Evolutionary conservation across 331 rosid species (phyloP).

Genomic region (Stylosanthes scabra): DNA sequence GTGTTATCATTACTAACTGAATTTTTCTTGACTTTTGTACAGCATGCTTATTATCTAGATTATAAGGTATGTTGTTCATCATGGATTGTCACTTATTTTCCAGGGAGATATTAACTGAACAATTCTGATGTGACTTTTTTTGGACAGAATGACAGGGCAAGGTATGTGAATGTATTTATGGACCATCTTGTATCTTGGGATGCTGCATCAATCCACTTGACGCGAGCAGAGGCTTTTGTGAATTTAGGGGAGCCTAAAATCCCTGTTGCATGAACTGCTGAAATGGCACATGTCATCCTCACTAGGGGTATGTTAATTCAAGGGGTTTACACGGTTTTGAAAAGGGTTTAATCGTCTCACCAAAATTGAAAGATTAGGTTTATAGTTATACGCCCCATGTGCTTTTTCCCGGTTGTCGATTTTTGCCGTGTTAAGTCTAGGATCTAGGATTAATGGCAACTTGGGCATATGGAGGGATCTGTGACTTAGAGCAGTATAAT

Average conservation of each 20-base stretch:
- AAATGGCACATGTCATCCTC: constrained; percentile 27
- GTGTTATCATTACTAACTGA: constrained; percentile 38
- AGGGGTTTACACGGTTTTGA: constrained; percentile 20
- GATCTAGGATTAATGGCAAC: constrained; percentile 31
- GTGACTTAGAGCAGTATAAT: constrained; percentile 27
- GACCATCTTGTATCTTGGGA: constrained; percentile 95
- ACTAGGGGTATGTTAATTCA: constrained; percentile 13
- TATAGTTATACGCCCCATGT: constrained; percentile 1
- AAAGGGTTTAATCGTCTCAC: constrained; percentile 13
- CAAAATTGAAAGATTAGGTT: constrained; percentile 7
- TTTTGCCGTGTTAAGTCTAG: constrained; percentile 41
- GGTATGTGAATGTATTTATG: constrained; percentile 74
- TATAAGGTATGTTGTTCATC: constrained; percentile 68
- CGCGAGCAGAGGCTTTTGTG: constrained; percentile 76
- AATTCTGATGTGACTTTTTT: constrained; percentile 35
- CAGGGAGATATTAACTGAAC: constrained; percentile 11
- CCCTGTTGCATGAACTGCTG: constrained; percentile 65
- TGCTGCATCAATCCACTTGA: constrained; percentile 69
- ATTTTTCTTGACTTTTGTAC: constrained; percentile 44
- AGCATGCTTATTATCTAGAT: constrained; percentile 97
- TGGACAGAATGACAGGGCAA: constrained; percentile 82
- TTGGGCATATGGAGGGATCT: not conserved
- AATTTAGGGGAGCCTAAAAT: constrained; percentile 88
- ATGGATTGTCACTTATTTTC: constrained; percentile 13
- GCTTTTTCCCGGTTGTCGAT: constrained; percentile 34